Evolutionary conservation across 176 grass and related monocot genomes (phyloP), one percentile per base, ranked within the genome.

Genomic region (Secale cereale): DNA sequence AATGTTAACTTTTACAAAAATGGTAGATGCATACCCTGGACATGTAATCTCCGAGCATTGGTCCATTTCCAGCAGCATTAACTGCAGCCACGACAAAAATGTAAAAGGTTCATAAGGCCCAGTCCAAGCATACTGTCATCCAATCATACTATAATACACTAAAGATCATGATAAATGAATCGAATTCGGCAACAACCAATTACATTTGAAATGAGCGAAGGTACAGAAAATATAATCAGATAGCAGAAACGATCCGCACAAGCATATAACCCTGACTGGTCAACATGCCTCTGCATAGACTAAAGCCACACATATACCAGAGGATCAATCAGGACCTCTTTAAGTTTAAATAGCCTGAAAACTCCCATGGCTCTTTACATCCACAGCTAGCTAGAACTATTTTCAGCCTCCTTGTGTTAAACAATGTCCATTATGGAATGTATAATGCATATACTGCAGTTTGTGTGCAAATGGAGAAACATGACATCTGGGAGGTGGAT

Each of bases 61-160:
- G 89, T 85, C 75, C 90, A 77, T 88, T 86, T 81, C 84, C 93
- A 89, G 65, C 40, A 92, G 74, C 65, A 61, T 92, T 92, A 83
- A 88, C 89, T 89, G 78, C 88, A 83, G 19, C 79, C 78, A 79
- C 22, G 25, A 27, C 5, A 65, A 65, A 83, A 70, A 23, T 70
- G 33, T 48, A 48, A 76, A 62, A 82, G 17, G 26, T 65, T 60
- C 60, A 48, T 82, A 70, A 70, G 78, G 16, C n/a, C 57, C 22
- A 87, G 16, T 35, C 26, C 16, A 14, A 84, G 32, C 25, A 76
- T 61, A 65, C 22, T 79, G 25, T 17, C 77, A 43, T 30, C 25
- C 3, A 76, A 30, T 54, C 26, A 60, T 48, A 79, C 35, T 46
- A 79, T 43, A 48, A 17, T 65, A 79, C 33, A 62, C 23, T 72